Conservation (phyloP, 768 basidiomycete species). For the Russula virescens region DNA sequence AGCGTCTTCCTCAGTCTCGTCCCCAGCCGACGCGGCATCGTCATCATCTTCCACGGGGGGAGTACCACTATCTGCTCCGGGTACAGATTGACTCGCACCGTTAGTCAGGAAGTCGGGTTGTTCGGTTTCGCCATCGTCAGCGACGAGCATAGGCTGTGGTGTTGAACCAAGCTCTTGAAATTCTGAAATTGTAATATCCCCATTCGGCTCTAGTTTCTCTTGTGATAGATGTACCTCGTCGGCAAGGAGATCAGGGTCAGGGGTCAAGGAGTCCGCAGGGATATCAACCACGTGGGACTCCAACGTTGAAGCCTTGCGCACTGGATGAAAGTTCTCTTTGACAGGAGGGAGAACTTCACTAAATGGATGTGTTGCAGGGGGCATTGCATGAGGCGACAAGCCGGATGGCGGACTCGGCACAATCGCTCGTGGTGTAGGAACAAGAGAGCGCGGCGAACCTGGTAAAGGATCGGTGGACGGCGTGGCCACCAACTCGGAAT, state of each 20-base stretch:
- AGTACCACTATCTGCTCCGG: conserved; percentile 22
- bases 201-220: background rate
- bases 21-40: conserved; percentile 33
- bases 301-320: background rate
- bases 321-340: conserved; percentile 5
- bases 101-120: background rate
- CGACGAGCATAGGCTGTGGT: background rate
- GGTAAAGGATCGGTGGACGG: conserved; percentile 17
- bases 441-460: background rate
- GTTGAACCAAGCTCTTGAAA: background rate
- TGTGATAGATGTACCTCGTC: background rate
- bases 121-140: conserved; percentile 3
- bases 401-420: conserved; percentile 2
- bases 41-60: conserved; percentile 31
- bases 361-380: background rate
- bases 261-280: background rate
- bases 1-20: conserved; percentile 36
- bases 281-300: conserved; percentile 1
- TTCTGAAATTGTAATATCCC: background rate
- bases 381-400: background rate
- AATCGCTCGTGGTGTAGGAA: conserved; percentile 2
- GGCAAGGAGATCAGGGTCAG: background rate
- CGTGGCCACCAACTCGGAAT: conserved; percentile 12
- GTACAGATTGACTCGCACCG: background rate
- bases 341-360: conserved; percentile 9